Evolutionary conservation across 345 rosid species (phyloP).

Genomic region (Pelargonium nanum): DNA sequence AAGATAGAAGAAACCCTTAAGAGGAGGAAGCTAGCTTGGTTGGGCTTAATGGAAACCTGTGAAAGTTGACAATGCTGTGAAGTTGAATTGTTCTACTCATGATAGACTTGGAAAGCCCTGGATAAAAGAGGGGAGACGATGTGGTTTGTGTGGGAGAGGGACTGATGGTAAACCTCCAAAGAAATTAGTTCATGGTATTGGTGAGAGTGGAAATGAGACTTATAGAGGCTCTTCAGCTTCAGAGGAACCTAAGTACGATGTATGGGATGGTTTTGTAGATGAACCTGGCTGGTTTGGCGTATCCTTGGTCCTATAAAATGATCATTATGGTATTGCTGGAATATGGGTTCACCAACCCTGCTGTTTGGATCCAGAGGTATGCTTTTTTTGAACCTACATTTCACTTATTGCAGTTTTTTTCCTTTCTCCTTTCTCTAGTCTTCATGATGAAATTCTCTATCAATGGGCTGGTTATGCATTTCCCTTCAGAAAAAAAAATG

Average conservation of each 20-base stretch:
- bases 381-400: constrained; percentile 1
- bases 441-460: background rate
- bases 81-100: constrained; percentile 21
- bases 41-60: constrained; percentile 27
- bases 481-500: background rate
- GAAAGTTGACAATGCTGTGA: constrained; percentile 22
- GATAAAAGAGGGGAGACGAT: constrained; percentile 69
- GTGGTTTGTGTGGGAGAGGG: constrained; percentile 94
- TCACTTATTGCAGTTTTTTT: constrained; percentile 8
- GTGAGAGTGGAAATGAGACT: constrained; percentile 69
- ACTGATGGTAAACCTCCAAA: constrained; percentile 91
- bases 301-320: constrained; percentile 88
- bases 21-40: constrained; percentile 21
- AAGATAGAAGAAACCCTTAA: constrained; percentile 20
- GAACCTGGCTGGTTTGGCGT: constrained; percentile 96
- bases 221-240: constrained; percentile 78
- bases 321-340: constrained; percentile 92
- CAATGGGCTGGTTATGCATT: background rate
- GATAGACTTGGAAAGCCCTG: constrained; percentile 28
- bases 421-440: too few relatives aligned
- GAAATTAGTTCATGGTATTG: constrained; percentile 51
- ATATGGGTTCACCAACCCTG: constrained; percentile 96
- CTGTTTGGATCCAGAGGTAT: constrained; percentile 99
- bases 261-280: constrained; percentile 93
- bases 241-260: constrained; percentile 71